phyloP scores from a whole-genome alignment of 2,329 filamentous ascomycete species.

The Talaromyces piceae region DNA sequence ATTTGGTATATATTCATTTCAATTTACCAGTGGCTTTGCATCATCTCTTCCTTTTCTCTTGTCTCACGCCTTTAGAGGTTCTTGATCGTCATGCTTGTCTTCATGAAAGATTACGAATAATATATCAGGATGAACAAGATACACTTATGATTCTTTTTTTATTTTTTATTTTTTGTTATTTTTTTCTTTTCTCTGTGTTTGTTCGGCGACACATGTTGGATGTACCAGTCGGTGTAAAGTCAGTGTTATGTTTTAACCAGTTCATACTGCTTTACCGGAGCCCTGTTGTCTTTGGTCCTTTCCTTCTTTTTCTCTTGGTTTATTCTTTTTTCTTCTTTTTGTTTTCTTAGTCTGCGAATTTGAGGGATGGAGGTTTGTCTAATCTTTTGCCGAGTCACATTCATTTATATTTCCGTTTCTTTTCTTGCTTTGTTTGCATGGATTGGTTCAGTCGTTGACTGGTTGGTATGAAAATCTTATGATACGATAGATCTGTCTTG shows the following conservation, averaged over 20 bases:
- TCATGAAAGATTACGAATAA: neutral
- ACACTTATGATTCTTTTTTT: neutral
- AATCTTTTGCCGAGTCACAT: constrained; percentile 2
- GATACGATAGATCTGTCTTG: constrained; percentile 6
- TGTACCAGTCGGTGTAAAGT: neutral
- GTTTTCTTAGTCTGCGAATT: neutral
- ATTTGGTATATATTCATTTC: constrained; percentile 3
- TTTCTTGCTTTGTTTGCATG: neutral
- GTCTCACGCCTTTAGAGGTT: neutral
- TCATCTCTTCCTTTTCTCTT: neutral
- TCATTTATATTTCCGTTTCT: constrained; percentile 1
- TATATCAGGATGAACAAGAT: neutral
- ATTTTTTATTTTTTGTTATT: neutral
- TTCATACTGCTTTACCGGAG: neutral
- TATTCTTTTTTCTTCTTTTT: neutral
- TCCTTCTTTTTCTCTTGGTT: neutral
- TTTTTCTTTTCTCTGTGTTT: neutral
- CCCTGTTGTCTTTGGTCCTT: neutral
- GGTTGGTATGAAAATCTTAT: constrained; percentile 2
- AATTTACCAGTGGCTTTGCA: neutral
- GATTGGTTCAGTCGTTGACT: neutral
- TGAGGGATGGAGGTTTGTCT: neutral
- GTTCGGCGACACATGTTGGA: too few species aligned
- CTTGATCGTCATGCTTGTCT: neutral
- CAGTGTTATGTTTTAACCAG: too few species aligned